Evolutionary conservation across 768 basidiomycete species (phyloP), one percentile per base, ranked within the genome.

Genomic region (Suillus discolor): DNA sequence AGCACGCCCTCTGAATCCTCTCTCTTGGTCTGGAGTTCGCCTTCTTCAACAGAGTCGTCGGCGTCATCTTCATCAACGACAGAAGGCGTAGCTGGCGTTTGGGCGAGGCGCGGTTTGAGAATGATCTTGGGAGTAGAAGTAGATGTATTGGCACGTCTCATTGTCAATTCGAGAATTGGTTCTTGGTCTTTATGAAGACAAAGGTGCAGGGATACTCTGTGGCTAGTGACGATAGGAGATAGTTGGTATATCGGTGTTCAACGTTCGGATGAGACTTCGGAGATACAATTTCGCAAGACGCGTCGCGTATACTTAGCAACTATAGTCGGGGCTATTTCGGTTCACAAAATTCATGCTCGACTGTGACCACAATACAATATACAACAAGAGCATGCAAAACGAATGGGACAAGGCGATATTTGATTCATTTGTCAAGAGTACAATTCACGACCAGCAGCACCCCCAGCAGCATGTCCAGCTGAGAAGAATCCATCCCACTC

Each of bases 61-160:
- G 71, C 71, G 16, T 45, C 44, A 20, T 45, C 49, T 28, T 74
- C 71, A 7, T 69, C 73, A 4, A 76, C 23, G 69, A 67, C 5
- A 57, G 59, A 4, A 8, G 67, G 70, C 0, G 68, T 68, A 28
- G 67, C 70, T 31, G 68, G 59, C 15, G 41, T 60, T 60, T 72
- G 75, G 20, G 72, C 73, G 13, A 75, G 67, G 39, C 78, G 79
- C 2, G 80, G 80, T 57, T 78, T 82, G 65, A 80, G 79, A 12
- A 80, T 81, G 51, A 81, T 82, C 73, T 79, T 81, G 31, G 70
- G 77, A 16, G 63, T 68, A 20, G 71, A 66, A 5, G 71, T 73
- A 42, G 71, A 72, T 8, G 67, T 65, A 45, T 67, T 61, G 28
- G 25, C 12, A 41, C 74, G 74, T 38, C 71, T 75, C 74, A 75